phyloP scores from a whole-genome alignment of 2,329 filamentous ascomycete genomes.

The Trichoderma atroviride region DNA sequence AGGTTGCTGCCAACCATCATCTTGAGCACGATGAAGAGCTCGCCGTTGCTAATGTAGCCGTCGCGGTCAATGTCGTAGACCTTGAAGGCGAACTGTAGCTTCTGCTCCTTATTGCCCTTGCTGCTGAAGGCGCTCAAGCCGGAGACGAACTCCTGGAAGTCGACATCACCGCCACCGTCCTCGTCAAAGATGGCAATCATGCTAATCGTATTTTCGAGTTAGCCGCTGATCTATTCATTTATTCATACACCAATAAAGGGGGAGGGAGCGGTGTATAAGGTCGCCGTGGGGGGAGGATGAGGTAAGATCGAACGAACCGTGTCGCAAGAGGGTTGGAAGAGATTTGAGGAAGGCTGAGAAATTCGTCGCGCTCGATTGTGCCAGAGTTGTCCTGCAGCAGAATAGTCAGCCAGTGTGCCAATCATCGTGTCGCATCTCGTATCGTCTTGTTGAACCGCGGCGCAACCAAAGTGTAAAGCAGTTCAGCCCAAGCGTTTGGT shows the following conservation, averaged over 20 bases:
- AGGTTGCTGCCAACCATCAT: constrained; percentile 99
- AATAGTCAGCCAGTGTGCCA: constrained; percentile 3
- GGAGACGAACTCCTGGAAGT: constrained; percentile 98
- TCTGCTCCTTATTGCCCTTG: constrained; percentile 99
- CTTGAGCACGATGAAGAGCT: constrained; percentile 98
- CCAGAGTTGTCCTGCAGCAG: constrained; percentile 83
- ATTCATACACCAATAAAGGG: neutral
- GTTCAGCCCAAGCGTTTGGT: neutral
- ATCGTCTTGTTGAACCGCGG: neutral
- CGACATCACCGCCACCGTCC: constrained; percentile 94
- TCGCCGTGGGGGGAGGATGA: neutral
- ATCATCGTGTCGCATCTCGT: neutral
- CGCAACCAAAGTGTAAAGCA: neutral
- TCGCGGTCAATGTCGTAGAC: constrained; percentile 99
- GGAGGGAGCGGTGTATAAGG: constrained; percentile 4
- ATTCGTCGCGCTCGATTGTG: constrained; percentile 98
- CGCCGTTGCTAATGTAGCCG: constrained; percentile 97
- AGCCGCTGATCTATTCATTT: neutral
- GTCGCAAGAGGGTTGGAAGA: constrained; percentile 97
- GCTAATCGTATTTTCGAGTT: constrained; percentile 46
- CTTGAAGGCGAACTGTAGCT: constrained; percentile 96
- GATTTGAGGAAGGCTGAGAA: constrained; percentile 94
- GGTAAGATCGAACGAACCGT: constrained; percentile 65
- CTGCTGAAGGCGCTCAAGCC: constrained; percentile 93
- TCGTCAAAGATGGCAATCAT: constrained; percentile 99